Evolutionary conservation across 2,329 filamentous ascomycete genomes (phyloP).

Genomic region (Xylariaceae sp.): DNA sequence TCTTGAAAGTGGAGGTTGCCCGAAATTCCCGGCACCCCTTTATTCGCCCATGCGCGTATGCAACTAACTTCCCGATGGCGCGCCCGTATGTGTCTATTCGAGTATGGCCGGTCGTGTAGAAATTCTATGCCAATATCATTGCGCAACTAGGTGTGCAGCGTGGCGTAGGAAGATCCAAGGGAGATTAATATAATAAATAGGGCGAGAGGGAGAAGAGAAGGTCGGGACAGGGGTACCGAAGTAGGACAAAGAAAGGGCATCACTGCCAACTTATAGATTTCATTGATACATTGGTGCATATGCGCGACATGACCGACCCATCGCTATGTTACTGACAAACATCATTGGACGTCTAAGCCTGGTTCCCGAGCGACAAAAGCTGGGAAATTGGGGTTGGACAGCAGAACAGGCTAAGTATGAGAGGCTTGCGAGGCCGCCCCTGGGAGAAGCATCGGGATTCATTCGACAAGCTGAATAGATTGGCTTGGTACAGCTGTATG

Average conservation of each 20-base stretch:
- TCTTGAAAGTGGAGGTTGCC: conserved; percentile 6
- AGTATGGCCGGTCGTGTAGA: no score
- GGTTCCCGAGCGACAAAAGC: conserved; percentile 3
- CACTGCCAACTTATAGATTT: conserved; percentile 9
- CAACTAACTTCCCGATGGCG: no score
- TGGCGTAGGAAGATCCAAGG: not conserved
- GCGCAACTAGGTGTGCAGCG: not conserved
- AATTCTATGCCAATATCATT: not conserved
- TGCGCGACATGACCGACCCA: conserved; percentile 7
- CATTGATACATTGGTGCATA: conserved; percentile 14
- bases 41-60: no score
- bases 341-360: conserved; percentile 7
- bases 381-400: conserved; percentile 9
- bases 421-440: no score
- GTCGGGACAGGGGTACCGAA: not conserved
- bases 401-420: conserved; percentile 8
- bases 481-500: no score
- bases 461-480: conserved; percentile 15
- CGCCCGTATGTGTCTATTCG: no score
- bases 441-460: no score
- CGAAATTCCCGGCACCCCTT: no score
- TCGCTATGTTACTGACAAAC: no score
- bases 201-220: not conserved
- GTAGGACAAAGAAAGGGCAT: conserved; percentile 10
- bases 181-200: conserved; percentile 2